These are phyloP conservation scores for grape (Vitis vinifera) DNA, from an alignment of 164 flowering plant species.

Conservation along the genomic window ASM3070453v1 NC_081810.1:2717001-2717500, in stretches of 20 bases:
- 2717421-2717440: slow-evolving; percentile 1
- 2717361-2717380: slow-evolving; percentile 1
- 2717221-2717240: background rate
- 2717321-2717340: background rate
- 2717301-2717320: background rate
- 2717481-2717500: background rate
- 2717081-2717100: too few species aligned
- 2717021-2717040: too few species aligned
- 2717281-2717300: background rate
- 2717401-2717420: slow-evolving; percentile 10
- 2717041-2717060: too few species aligned
- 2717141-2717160: too few species aligned
- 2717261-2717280: background rate
- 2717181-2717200: too few species aligned
- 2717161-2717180: too few species aligned
- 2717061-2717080: too few species aligned
- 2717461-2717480: background rate
- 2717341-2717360: slow-evolving; percentile 13
- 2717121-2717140: too few species aligned
- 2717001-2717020: too few species aligned
- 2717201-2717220: slow-evolving; percentile 12
- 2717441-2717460: slow-evolving; percentile 9
- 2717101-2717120: too few species aligned
- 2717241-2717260: background rate
- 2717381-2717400: slow-evolving; percentile 7